Percentiles rank a stretch among this genome's conserved stretches.
Conservation (phyloP, 345 rosid genomes). For the Corymbia maculata region DNA sequence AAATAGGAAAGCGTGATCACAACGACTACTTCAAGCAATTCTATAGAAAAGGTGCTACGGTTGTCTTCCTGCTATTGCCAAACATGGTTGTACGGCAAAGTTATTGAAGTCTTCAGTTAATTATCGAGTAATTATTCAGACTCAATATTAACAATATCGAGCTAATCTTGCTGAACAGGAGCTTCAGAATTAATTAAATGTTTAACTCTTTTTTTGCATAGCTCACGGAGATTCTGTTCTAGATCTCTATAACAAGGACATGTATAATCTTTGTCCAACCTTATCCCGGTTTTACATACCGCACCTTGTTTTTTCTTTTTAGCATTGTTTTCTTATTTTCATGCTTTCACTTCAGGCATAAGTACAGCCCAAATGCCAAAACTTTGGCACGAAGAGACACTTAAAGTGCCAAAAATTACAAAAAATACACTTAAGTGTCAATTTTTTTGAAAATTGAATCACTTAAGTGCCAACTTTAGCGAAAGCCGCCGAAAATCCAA, state of each 20-base stretch:
- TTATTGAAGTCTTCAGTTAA: not conserved
- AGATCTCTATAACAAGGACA: not conserved
- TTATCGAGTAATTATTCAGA: not conserved
- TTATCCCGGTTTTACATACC: not conserved
- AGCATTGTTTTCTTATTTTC: not conserved
- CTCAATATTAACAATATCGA: not conserved
- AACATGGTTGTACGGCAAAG: not conserved
- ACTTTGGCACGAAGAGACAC: too few species aligned
- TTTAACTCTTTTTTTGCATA: not conserved
- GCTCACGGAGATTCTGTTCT: not conserved
- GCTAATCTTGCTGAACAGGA: not conserved
- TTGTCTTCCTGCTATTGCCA: not conserved
- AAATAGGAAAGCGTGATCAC: not conserved
- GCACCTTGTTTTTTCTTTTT: not conserved
- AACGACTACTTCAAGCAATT: not conserved
- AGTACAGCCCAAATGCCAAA: too few species aligned
- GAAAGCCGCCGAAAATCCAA: too few species aligned
- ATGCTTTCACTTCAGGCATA: not conserved
- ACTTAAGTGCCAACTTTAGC: too few species aligned
- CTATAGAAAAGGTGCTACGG: not conserved
- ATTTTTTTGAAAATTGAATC: too few species aligned
- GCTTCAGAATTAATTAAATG: not conserved
- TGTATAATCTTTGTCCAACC: not conserved
- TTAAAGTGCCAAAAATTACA: too few species aligned
- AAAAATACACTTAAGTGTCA: too few species aligned